Evolutionary conservation across 257 asterid species (phyloP).

Genomic region (Anisodus acutangulus): DNA sequence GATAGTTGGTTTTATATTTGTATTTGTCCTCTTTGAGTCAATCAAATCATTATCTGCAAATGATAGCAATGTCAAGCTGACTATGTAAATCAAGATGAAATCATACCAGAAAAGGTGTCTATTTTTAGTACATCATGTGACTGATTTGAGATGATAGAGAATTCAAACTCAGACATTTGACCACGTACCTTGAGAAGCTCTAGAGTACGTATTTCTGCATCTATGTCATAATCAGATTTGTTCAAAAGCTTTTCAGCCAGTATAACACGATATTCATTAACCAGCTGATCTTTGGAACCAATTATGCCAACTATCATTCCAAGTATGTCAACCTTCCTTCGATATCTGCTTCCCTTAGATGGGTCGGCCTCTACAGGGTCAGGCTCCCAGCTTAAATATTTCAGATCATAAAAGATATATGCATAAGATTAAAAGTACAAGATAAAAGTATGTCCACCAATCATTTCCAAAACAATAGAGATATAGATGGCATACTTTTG

Average conservation of each 20-base stretch:
- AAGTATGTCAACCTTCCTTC: slow-evolving; percentile 92
- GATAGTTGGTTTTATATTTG: slow-evolving; percentile 81
- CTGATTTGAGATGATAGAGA: slow-evolving; percentile 32
- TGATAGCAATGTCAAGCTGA: slow-evolving; percentile 32
- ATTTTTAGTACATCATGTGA: slow-evolving; percentile 8
- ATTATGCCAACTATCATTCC: slow-evolving; percentile 94
- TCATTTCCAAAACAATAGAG: slow-evolving; percentile 15
- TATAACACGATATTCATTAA: slow-evolving; percentile 96
- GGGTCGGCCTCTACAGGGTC: slow-evolving; percentile 98
- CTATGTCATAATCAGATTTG: slow-evolving; percentile 85
- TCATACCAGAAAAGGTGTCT: slow-evolving; percentile 2
- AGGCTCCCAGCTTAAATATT: slow-evolving; percentile 86
- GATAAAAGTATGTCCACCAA: not conserved
- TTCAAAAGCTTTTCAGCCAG: slow-evolving; percentile 97
- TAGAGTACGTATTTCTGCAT: slow-evolving; percentile 88
- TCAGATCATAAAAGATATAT: slow-evolving; percentile 36
- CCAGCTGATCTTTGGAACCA: slow-evolving; percentile 98
- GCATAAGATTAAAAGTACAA: slow-evolving; percentile 41
- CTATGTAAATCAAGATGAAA: slow-evolving; percentile 29
- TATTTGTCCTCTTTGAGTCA: slow-evolving; percentile 88
- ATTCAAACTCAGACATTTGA: slow-evolving; percentile 17
- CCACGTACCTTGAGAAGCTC: slow-evolving; percentile 89
- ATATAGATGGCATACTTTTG: slow-evolving; percentile 54
- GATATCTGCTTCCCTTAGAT: slow-evolving; percentile 73
- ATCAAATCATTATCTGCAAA: slow-evolving; percentile 92